Conservation (phyloP, 441 rosid genomes). For the Biscutella auriculata region DNA sequence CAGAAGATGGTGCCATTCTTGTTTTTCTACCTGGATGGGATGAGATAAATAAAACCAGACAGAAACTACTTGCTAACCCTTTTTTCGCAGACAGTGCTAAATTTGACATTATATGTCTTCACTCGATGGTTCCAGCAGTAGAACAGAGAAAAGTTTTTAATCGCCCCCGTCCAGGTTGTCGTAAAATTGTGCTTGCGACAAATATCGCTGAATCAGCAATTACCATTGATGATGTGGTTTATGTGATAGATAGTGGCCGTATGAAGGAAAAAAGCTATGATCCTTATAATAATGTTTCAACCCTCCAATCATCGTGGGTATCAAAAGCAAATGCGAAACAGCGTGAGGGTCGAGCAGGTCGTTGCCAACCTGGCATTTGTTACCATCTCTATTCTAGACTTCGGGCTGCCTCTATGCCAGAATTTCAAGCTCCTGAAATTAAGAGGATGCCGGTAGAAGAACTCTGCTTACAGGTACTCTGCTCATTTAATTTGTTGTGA, state of each 20-base stretch:
- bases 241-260: constrained; percentile 91
- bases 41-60: constrained; percentile 58
- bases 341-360: constrained; percentile 95
- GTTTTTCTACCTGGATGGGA: constrained; percentile 99
- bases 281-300: constrained; percentile 80
- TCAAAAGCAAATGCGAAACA: constrained; percentile 96
- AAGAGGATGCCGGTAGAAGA: constrained; percentile 92
- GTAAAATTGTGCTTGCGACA: constrained; percentile 81
- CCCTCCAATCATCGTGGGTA: constrained; percentile 90
- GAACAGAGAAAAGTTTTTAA: constrained; percentile 83
- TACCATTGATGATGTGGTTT: constrained; percentile 93
- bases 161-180: constrained; percentile 71
- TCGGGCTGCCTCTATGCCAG: constrained; percentile 72
- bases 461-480: constrained; percentile 86
- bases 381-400: constrained; percentile 83
- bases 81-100: constrained; percentile 47
- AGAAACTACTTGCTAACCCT: constrained; percentile 44
- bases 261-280: constrained; percentile 98
- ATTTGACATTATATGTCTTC: constrained; percentile 67
- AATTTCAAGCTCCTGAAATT: constrained; percentile 83
- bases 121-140: constrained; percentile 80
- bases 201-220: constrained; percentile 93
- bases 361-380: constrained; percentile 94
- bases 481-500: neutral
- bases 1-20: constrained; percentile 79